Base-by-base conservation (phyloP, 164 flowering plant species). In the Akebia trifoliata region DNA sequence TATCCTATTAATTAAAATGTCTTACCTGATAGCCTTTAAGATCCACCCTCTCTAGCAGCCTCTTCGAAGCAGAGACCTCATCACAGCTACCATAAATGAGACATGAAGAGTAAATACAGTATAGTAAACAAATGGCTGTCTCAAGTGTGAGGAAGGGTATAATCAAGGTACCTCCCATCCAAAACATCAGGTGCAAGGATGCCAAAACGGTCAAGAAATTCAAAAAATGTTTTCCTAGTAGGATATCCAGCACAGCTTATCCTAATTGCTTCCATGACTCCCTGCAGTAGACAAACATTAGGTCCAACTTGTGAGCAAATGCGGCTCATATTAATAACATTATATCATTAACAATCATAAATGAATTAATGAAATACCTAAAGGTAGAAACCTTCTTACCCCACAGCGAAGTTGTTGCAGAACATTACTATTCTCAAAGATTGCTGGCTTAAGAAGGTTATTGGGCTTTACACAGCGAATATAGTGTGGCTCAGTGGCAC, bases 191-290 rank as follows among this genome's bases (percentile, higher is more conserved):
- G 85, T 4, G 87, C 85, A 68, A 94, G 95, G 61, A 90, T 78
- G 56, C 93, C 74, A 81, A 88, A 94, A 24, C 99, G 84, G 55
- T 83, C 85, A 4, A 86, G 38, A 73, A 94, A 94, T 76, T 94
- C 99, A 77, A 57, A 67, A 66, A 90, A 94, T 36, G 81, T 74
- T 66, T 72, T 81, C 59, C 95, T 81, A 18, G 99, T 94, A 38
- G 99, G 99, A 74, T 74, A 94, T 60, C 99, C 99, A 56, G 99
- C 99, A 71, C 90, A 83, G 60, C 99, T 94, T 38, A 94, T 94
- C 74, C 99, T 78, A 45, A 94, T 88, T 69, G 99, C 99, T 73
- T 94, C 99, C 93, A 94, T 74, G 55, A 94, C 99, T 59, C 99
- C 99, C 99, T 94, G 70, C 62, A 39, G 38, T 17, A 2, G 48